Conservation (phyloP, 139 green algal species). For the Volvox africanus region DNA sequence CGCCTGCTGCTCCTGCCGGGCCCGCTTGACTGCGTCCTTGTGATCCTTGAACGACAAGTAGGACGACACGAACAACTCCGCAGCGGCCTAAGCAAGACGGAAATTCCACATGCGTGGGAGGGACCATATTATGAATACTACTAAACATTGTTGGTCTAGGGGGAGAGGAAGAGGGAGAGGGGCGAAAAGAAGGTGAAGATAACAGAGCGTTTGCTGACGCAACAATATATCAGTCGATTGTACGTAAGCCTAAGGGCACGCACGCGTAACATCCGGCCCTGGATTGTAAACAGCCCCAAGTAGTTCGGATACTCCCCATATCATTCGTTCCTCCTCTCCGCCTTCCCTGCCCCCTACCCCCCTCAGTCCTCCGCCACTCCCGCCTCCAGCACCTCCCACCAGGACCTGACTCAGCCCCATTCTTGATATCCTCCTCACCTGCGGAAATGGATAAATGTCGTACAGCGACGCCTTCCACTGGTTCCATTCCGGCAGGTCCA, state of each 20-base stretch:
- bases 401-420: neutral
- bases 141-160: neutral
- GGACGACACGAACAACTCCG: slow-evolving; percentile 1
- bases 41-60: neutral
- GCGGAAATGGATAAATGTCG: slow-evolving; percentile 17
- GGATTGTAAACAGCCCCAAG: no score
- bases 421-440: neutral
- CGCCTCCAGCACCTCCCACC: neutral
- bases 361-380: neutral
- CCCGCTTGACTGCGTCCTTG: neutral
- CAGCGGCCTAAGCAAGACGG: neutral
- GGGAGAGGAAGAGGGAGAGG: neutral
- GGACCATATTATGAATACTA: no score
- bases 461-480: slow-evolving; percentile 10
- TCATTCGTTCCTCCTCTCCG: neutral
- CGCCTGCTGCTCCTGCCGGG: neutral
- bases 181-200: neutral
- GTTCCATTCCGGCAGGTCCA: slow-evolving; percentile 48
- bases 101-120: no score
- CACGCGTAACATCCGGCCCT: no score
- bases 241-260: no score
- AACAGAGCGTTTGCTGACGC: no score
- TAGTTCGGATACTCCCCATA: neutral
- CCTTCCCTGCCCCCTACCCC: neutral
- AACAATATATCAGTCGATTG: no score